A percentile compares a stretch with the other conserved stretches of the same genome.
phyloP scores from a whole-genome alignment of 2,329 filamentous ascomycete genomes.

The Colletotrichum tropicicola region DNA sequence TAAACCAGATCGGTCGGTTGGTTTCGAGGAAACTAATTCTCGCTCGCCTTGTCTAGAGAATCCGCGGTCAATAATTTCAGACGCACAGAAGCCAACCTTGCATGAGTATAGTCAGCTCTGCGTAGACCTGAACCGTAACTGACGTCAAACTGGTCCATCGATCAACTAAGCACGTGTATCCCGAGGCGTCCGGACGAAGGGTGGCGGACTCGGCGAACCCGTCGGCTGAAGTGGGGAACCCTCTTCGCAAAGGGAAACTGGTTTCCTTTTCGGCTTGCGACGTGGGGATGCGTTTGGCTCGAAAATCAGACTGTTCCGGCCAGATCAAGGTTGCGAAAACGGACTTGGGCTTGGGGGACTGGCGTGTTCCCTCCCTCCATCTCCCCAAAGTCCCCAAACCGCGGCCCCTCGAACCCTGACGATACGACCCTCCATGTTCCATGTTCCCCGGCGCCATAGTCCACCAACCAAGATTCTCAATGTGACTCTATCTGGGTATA shows the following conservation, averaged over 20 bases:
- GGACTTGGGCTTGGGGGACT: background rate
- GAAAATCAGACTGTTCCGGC: background rate
- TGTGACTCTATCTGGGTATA: background rate
- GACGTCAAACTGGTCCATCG: background rate
- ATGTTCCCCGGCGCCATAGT: background rate
- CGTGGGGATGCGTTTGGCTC: background rate
- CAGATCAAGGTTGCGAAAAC: background rate
- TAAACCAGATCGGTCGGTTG: too few species aligned
- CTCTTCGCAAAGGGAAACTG: background rate
- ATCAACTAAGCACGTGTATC: background rate
- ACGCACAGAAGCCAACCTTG: too few species aligned
- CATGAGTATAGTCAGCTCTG: background rate
- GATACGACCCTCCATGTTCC: too few species aligned
- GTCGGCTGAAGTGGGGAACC: background rate
- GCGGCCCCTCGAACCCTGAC: background rate
- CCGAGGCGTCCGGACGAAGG: slow-evolving; percentile 2
- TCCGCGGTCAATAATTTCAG: background rate
- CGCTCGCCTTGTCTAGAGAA: background rate
- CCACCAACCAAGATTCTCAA: background rate
- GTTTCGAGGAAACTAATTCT: background rate
- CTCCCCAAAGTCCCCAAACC: background rate
- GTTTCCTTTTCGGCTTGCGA: slow-evolving; percentile 5
- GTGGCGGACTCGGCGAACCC: background rate
- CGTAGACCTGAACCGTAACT: background rate
- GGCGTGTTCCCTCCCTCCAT: background rate